Percentiles rank a stretch among this genome's conserved stretches.
Evolutionary conservation across 1,284 basidiomycete genomes (phyloP).

Genomic region (Cystobasidium slooffiae): DNA sequence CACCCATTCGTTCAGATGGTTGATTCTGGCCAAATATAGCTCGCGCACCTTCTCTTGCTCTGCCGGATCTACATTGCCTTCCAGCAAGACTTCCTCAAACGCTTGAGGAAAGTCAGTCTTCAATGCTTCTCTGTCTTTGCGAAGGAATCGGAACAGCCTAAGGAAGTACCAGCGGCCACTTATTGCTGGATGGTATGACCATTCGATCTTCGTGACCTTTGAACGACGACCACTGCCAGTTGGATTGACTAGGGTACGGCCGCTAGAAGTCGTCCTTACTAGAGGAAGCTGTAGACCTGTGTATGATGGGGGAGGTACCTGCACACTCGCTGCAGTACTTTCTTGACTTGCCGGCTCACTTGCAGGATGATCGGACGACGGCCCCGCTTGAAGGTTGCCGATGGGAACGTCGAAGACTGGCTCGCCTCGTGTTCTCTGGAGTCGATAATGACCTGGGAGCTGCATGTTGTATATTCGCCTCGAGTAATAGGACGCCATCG

Average conservation of each 20-base stretch:
- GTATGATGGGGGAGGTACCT: slow-evolving; percentile 12
- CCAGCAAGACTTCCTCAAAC: slow-evolving; percentile 26
- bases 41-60: slow-evolving; percentile 34
- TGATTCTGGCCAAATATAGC: slow-evolving; percentile 30
- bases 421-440: slow-evolving; percentile 12
- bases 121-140: slow-evolving; percentile 17
- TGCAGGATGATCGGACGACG: not conserved
- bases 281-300: slow-evolving; percentile 13
- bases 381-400: not conserved
- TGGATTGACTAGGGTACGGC: slow-evolving; percentile 15
- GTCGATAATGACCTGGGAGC: slow-evolving; percentile 19
- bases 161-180: slow-evolving; percentile 12
- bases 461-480: slow-evolving; percentile 25
- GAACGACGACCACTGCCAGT: slow-evolving; percentile 17
- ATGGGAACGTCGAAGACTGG: slow-evolving; percentile 24
- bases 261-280: slow-evolving; percentile 17
- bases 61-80: not conserved
- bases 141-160: slow-evolving; percentile 23
- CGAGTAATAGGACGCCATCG: slow-evolving; percentile 26
- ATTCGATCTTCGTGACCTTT: slow-evolving; percentile 26
- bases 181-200: slow-evolving; percentile 38
- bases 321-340: not conserved
- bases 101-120: slow-evolving; percentile 26
- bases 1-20: slow-evolving; percentile 40
- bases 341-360: not conserved